Base-by-base conservation (phyloP, 108 stramenopile species). In the Cyclotella cryptica region DNA sequence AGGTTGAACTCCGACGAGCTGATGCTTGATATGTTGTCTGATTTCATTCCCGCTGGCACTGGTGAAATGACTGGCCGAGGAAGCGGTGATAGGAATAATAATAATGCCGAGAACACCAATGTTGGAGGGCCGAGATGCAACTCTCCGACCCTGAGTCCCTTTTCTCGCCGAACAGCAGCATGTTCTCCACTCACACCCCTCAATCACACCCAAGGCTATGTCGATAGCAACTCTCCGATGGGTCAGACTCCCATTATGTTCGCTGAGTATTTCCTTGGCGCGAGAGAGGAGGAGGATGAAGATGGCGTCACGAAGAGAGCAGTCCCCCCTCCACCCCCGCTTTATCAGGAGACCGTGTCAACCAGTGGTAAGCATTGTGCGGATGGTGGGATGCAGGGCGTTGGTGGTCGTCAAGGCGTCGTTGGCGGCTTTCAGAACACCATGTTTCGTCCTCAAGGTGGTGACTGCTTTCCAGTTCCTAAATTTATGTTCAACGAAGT, bases 201-300 rank as follows among this genome's bases (percentile, higher is more conserved):
- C 15, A 41, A 42, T 42, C 42, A 55, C 4, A 22, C 28, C 35
- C 30, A 27, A 7, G 39, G 54, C n/a, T 27, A 14, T 57, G 54
- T 13, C 40, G 55, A 54, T 6, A 58, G 40, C 28, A 30, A 52
- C 15, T 41, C 55, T 6, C 55, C 69, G 1, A 43, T 71, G 40
- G 69, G 69, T 8, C 52, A 58, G 39, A 71, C 55, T 42, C 69
- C 69, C 6, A 58, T 58, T 26, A 71, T 71, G 69, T 71, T 71
- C 28, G 67, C 67, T 13, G 29, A 69, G 18, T 71, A 52, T 29
- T 58, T 71, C 22, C 55, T 58, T 26, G 55, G 27, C 29, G 30
- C 19, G n/a, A 29, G 7, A 8, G 41, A 58, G 18, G 22, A 54
- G 4, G 42, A 52, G 15, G 67, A 21, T 28, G 3, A 52, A 19